phyloP scores from a whole-genome alignment of 2,329 filamentous ascomycete species.

The Juglanconis oblonga region DNA sequence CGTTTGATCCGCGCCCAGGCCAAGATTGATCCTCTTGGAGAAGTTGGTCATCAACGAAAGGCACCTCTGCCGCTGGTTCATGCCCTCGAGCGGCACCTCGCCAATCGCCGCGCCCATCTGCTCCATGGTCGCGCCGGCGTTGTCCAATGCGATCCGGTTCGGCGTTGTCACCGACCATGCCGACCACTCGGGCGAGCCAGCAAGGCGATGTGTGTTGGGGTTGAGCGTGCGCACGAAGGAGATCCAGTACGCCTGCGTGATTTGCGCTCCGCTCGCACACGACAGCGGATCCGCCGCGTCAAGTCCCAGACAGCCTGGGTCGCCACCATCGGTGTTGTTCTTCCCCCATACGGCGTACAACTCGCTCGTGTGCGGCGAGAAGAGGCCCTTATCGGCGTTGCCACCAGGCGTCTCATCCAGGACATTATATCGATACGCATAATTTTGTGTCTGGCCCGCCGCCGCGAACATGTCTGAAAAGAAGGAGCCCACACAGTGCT shows the following conservation, averaged over 20 bases:
- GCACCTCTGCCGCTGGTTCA: conserved; percentile 15
- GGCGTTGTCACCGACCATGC: conserved; percentile 7
- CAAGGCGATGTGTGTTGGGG: conserved; percentile 12
- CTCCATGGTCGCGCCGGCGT: conserved; percentile 6
- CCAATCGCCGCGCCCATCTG: conserved; percentile 6
- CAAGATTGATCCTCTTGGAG: conserved; percentile 2
- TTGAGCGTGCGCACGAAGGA: conserved; percentile 17
- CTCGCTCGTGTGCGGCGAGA: conserved; percentile 10
- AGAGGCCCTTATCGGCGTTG: conserved; percentile 9
- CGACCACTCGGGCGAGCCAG: conserved; percentile 15
- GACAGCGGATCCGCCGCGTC: conserved; percentile 3
- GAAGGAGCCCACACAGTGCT: conserved; percentile 7
- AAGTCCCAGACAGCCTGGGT: conserved; percentile 6
- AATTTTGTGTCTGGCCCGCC: neutral
- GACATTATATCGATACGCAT: conserved; percentile 11
- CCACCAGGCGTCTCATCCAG: conserved; percentile 11
- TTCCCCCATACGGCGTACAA: conserved; percentile 12
- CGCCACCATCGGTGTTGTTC: conserved; percentile 12
- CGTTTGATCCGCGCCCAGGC: conserved; percentile 1
- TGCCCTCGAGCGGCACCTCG: conserved; percentile 5
- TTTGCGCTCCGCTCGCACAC: conserved; percentile 2
- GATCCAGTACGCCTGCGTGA: conserved; percentile 20
- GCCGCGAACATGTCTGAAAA: conserved; percentile 7
- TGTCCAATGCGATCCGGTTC: conserved; percentile 9
- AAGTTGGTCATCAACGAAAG: neutral